Evolutionary conservation across 805 yeast species (phyloP).

Genomic region (Candida incommunis): DNA sequence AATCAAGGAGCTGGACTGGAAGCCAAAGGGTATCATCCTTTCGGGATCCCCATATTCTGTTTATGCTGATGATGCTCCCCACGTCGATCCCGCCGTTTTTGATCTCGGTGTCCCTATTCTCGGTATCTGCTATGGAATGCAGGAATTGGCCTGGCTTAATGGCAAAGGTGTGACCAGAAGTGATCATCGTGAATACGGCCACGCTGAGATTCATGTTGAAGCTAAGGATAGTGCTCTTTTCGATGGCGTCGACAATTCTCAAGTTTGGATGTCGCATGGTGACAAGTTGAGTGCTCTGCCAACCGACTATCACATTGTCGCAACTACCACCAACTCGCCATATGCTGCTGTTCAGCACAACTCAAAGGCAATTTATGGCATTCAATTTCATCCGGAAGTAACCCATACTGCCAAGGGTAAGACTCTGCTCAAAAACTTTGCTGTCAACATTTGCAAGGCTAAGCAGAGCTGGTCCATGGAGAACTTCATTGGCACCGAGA

Average conservation of each 20-base stretch:
- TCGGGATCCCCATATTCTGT: conserved; percentile 99
- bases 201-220: conserved; percentile 71
- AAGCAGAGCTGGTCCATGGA: conserved; percentile 93
- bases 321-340: conserved; percentile 89
- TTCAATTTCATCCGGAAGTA: conserved; percentile 98
- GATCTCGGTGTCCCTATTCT: conserved; percentile 84
- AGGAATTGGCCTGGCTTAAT: conserved; percentile 97
- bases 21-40: conserved; percentile 88
- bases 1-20: conserved; percentile 82
- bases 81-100: conserved; percentile 89
- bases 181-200: conserved; percentile 96
- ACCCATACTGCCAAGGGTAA: conserved; percentile 92
- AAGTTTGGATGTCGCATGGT: conserved; percentile 99
- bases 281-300: conserved; percentile 90
- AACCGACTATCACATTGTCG: conserved; percentile 74
- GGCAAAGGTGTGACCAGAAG: conserved; percentile 83
- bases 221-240: conserved; percentile 60
- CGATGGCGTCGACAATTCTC: conserved; percentile 81
- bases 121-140: conserved; percentile 99
- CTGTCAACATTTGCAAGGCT: conserved; percentile 79
- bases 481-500: conserved; percentile 94
- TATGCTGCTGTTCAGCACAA: conserved; percentile 82
- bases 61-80: conserved; percentile 90
- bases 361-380: conserved; percentile 67
- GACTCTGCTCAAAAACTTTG: conserved; percentile 76